phyloP scores from a whole-genome alignment of 192 early-diverging fungal genomes.

The Entomortierella parvispora region DNA sequence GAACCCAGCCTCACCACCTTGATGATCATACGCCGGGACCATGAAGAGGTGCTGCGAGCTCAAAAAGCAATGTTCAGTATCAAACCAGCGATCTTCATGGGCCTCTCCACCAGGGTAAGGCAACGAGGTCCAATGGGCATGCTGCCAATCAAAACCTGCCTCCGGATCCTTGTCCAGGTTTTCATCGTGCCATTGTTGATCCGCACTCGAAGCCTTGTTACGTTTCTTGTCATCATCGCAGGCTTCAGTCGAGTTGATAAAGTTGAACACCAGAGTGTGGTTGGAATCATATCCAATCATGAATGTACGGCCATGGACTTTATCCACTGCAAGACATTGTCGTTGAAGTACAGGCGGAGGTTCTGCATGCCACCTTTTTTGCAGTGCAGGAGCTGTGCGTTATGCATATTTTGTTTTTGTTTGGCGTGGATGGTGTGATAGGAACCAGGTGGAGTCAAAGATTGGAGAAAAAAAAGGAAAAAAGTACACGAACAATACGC shows the following conservation, averaged over 20 bases:
- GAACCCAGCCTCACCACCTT: slow-evolving; percentile 26
- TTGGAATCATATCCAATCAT: slow-evolving; percentile 46
- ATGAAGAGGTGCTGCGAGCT: slow-evolving; percentile 31
- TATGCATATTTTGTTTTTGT: too few species aligned
- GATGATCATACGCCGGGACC: slow-evolving; percentile 10
- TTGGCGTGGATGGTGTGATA: not conserved
- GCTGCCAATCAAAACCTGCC: slow-evolving; percentile 22
- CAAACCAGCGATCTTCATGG: slow-evolving; percentile 17
- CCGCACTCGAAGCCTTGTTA: not conserved
- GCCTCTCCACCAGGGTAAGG: slow-evolving; percentile 30
- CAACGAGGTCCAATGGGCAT: slow-evolving; percentile 37
- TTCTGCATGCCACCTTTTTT: slow-evolving; percentile 33
- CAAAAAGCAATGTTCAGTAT: slow-evolving; percentile 39
- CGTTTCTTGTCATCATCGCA: slow-evolving; percentile 20
- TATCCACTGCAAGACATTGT: slow-evolving; percentile 27
- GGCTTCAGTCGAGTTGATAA: slow-evolving; percentile 34
- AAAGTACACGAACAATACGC: not conserved
- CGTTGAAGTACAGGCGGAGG: slow-evolving; percentile 36
- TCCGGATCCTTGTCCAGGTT: not conserved
- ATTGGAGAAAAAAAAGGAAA: slow-evolving; percentile 3
- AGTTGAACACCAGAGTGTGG: slow-evolving; percentile 33
- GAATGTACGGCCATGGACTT: slow-evolving; percentile 22
- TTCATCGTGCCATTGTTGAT: slow-evolving; percentile 24
- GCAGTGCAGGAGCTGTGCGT: slow-evolving; percentile 6
- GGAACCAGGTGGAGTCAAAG: not conserved